phyloP scores from a whole-genome alignment of 179 eudicot species.

The Drosera spatulata region DNA sequence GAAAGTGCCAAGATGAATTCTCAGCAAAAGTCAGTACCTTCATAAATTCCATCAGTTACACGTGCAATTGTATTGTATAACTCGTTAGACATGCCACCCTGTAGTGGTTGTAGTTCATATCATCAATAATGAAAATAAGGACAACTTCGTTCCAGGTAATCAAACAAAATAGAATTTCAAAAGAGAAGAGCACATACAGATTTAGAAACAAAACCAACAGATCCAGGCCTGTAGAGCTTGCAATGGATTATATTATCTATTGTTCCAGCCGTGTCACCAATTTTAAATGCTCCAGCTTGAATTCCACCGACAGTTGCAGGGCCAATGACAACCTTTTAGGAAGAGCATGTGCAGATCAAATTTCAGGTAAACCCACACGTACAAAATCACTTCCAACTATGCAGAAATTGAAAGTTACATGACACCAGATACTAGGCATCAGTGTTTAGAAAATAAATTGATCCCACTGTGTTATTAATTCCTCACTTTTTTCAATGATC shows the following conservation, averaged over 20 bases:
- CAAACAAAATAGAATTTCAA: not conserved
- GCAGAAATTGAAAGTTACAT: no score
- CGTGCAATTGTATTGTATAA: conserved; percentile 89
- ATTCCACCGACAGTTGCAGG: conserved; percentile 99
- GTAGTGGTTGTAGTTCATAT: conserved; percentile 10
- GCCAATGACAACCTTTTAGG: conserved; percentile 75
- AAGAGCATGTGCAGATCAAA: conserved; percentile 6
- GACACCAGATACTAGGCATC: no score
- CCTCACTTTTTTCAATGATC: no score
- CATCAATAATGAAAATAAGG: not conserved
- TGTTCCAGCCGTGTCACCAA: conserved; percentile 99
- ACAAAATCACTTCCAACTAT: no score
- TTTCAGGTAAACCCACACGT: not conserved
- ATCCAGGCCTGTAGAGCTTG: conserved; percentile 98
- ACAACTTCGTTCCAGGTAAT: no score
- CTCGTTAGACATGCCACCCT: conserved; percentile 99
- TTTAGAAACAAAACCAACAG: conserved; percentile 98
- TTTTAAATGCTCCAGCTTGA: conserved; percentile 99
- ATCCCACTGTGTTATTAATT: no score
- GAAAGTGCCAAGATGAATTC: not conserved
- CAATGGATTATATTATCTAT: conserved; percentile 90
- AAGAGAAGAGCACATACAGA: conserved; percentile 49
- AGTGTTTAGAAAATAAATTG: no score
- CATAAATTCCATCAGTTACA: conserved; percentile 93
- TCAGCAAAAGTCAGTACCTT: conserved; percentile 41